Conservation (phyloP, 257 asterid genomes). For the Mentha longifolia region DNA sequence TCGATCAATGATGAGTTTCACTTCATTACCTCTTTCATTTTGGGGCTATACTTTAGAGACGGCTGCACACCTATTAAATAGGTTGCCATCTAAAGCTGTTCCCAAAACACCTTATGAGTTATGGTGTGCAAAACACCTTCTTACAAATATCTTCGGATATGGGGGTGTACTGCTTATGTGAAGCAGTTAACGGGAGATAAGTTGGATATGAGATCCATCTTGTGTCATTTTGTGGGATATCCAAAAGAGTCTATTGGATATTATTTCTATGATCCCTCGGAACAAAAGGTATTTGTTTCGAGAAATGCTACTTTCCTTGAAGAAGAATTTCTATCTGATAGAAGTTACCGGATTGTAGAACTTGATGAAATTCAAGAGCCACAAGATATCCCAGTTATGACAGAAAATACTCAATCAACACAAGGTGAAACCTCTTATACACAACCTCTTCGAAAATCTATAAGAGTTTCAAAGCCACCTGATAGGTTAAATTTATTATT, state of each 20-base stretch:
- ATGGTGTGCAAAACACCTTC: neutral
- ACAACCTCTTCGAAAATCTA: neutral
- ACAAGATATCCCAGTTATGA: neutral
- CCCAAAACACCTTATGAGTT: too few species aligned
- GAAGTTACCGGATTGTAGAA: neutral
- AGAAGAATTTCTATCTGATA: neutral
- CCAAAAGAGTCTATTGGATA: neutral
- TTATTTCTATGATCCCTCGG: neutral
- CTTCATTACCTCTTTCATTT: too few species aligned
- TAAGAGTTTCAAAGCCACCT: neutral
- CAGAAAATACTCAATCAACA: neutral
- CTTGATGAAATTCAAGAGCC: slow-evolving; percentile 3
- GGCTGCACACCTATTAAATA: too few species aligned
- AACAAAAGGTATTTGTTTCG: slow-evolving; percentile 14
- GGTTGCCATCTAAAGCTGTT: too few species aligned
- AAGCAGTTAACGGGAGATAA: neutral
- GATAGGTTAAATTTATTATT: neutral
- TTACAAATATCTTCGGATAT: neutral
- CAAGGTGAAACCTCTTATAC: neutral
- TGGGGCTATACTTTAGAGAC: too few species aligned
- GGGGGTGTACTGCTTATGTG: neutral
- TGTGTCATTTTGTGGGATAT: neutral
- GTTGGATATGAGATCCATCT: neutral
- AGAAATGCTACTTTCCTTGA: slow-evolving; percentile 1
- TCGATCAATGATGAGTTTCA: too few species aligned